These are phyloP conservation scores for Fulvia fulva DNA, from an alignment of 2,329 filamentous ascomycete species.

Conservation along the genomic window DNA sequence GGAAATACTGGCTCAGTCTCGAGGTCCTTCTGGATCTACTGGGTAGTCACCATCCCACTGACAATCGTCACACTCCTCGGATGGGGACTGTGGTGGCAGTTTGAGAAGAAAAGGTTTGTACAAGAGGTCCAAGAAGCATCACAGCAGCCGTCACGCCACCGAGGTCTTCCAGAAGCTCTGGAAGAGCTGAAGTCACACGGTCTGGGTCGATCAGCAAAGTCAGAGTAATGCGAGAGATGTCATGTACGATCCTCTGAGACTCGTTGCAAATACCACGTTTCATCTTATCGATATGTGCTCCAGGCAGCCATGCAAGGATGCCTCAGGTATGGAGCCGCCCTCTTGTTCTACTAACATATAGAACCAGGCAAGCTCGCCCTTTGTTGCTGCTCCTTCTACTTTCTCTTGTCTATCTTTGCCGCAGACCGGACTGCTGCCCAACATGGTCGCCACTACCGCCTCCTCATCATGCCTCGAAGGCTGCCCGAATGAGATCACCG, in stretches of 20 bases:
- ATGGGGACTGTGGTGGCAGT: conserved; percentile 17
- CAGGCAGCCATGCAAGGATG: neutral
- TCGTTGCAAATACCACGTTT: neutral
- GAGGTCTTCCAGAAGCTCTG: neutral
- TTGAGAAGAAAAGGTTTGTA: conserved; percentile 10
- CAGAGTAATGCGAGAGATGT: neutral
- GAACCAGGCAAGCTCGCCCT: neutral
- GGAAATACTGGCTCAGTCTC: conserved; percentile 17
- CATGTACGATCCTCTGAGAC: neutral
- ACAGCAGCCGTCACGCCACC: neutral
- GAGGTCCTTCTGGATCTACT: conserved; percentile 32
- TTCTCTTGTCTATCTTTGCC: neutral
- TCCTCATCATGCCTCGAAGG: neutral
- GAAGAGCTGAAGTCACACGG: neutral
- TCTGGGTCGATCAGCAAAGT: neutral
- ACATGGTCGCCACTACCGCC: neutral
- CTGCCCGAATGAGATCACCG: conserved; percentile 9
- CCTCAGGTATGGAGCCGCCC: neutral
- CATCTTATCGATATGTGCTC: neutral
- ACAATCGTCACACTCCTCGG: conserved; percentile 19
- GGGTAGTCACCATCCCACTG: conserved; percentile 29
- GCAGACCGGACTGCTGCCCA: neutral
- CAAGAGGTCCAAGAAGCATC: conserved; percentile 8
- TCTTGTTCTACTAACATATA: neutral
- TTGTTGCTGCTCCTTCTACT: neutral